Evolutionary conservation across 768 basidiomycete genomes (phyloP).

Genomic region (Mycena latifolia): DNA sequence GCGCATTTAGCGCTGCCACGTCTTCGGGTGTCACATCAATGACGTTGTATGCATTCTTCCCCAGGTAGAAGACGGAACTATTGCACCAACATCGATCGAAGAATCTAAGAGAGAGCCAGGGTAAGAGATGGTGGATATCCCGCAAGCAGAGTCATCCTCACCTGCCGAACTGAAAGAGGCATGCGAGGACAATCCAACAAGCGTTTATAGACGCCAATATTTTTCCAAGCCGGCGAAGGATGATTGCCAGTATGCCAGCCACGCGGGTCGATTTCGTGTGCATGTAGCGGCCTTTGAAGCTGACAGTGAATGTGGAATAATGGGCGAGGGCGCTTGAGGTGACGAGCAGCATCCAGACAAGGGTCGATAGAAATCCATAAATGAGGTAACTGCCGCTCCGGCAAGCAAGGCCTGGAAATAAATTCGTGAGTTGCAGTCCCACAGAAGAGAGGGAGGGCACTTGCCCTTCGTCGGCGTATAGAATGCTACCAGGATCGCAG

Average conservation of each 20-base stretch:
- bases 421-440: neutral
- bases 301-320: slow-evolving; percentile 35
- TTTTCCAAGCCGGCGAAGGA: slow-evolving; percentile 40
- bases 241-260: slow-evolving; percentile 41
- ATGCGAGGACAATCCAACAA: slow-evolving; percentile 41
- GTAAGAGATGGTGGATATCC: neutral
- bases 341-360: slow-evolving; percentile 48
- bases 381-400: slow-evolving; percentile 46
- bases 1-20: slow-evolving; percentile 20
- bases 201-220: slow-evolving; percentile 39
- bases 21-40: slow-evolving; percentile 29
- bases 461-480: slow-evolving; percentile 39
- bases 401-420: slow-evolving; percentile 48
- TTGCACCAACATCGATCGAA: slow-evolving; percentile 45
- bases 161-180: slow-evolving; percentile 41
- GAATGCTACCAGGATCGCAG: slow-evolving; percentile 38
- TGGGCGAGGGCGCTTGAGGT: slow-evolving; percentile 44
- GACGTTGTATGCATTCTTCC: slow-evolving; percentile 39
- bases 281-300: slow-evolving; percentile 25
- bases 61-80: slow-evolving; percentile 39
- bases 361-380: slow-evolving; percentile 47
- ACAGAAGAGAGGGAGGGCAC: neutral
- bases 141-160: neutral
- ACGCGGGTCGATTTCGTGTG: slow-evolving; percentile 42
- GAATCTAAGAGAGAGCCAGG: slow-evolving; percentile 11